These are phyloP conservation scores for Ophiorrhiza pumila DNA, from an alignment of 257 asterid genomes.

Conservation along the genomic window DNA sequence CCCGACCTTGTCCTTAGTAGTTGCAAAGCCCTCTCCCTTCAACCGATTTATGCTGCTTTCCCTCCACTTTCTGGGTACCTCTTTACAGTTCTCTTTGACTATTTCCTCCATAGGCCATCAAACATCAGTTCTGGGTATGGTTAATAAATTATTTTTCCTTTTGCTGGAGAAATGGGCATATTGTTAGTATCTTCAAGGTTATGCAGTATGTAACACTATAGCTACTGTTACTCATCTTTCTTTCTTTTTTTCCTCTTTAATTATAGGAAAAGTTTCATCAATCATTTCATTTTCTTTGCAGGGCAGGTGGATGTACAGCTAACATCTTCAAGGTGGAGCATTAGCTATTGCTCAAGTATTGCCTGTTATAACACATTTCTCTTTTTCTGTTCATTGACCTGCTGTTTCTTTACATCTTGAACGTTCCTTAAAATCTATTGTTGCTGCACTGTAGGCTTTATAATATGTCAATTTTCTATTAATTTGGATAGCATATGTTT, in stretches of 20 bases:
- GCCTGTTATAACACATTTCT: neutral
- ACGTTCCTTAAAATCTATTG: neutral
- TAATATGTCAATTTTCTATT: too few species aligned
- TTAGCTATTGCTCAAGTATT: neutral
- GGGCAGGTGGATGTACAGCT: neutral
- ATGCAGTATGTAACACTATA: neutral
- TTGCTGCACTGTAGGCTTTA: neutral
- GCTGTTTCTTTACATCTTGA: neutral
- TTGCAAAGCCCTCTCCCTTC: neutral
- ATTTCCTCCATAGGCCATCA: too few species aligned
- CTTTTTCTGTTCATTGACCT: neutral
- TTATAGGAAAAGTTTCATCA: neutral
- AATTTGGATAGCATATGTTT: too few species aligned
- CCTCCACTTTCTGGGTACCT: too few species aligned
- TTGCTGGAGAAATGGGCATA: neutral
- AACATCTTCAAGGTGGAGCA: neutral
- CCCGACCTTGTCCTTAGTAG: too few species aligned
- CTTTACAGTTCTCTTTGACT: too few species aligned
- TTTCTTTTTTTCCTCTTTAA: neutral
- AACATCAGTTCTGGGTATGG: too few species aligned
- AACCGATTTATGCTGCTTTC: too few species aligned
- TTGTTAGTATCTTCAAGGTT: neutral
- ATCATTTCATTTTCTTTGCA: neutral
- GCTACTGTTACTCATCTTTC: neutral
- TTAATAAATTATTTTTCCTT: neutral